phyloP scores from a whole-genome alignment of 768 basidiomycete genomes.

The Tephrocybe sp. region DNA sequence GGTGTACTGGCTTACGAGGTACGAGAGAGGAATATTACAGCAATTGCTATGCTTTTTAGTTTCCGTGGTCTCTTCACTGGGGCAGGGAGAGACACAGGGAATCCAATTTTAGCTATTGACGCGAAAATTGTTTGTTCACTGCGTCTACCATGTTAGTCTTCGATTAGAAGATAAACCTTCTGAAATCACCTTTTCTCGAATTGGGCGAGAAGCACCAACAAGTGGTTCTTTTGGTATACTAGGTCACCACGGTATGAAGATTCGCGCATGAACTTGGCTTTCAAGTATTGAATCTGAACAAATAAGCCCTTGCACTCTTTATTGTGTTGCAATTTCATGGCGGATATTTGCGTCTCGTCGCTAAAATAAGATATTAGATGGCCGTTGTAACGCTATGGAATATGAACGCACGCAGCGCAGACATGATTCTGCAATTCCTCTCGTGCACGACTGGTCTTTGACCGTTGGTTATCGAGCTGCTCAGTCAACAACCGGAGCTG shows the following conservation, averaged over 20 bases:
- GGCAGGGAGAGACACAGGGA: constrained; percentile 43
- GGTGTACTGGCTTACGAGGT: constrained; percentile 46
- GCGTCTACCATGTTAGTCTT: background rate
- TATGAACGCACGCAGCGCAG: constrained; percentile 52
- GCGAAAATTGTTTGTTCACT: constrained; percentile 74
- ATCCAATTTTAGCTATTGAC: constrained; percentile 75
- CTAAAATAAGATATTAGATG: constrained; percentile 28
- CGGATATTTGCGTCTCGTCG: constrained; percentile 51
- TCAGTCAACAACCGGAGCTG: constrained; percentile 67
- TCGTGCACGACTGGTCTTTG: constrained; percentile 42
- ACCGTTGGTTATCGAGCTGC: constrained; percentile 56
- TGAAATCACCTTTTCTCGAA: constrained; percentile 65
- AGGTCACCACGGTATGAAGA: constrained; percentile 73
- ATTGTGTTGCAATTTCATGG: constrained; percentile 66
- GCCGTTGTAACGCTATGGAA: background rate
- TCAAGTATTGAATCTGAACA: constrained; percentile 87
- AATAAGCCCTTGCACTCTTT: constrained; percentile 89
- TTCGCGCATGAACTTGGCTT: constrained; percentile 89
- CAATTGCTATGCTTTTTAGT: constrained; percentile 54
- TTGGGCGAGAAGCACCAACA: constrained; percentile 67
- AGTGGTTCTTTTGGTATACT: constrained; percentile 84
- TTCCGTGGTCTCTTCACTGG: constrained; percentile 40
- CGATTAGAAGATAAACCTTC: background rate
- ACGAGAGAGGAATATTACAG: constrained; percentile 64
- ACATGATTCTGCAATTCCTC: constrained; percentile 54